Evolutionary conservation across 148 eudicot genomes (phyloP), one percentile per base, ranked within the genome.

Genomic region (Amaranthus palmeri): DNA sequence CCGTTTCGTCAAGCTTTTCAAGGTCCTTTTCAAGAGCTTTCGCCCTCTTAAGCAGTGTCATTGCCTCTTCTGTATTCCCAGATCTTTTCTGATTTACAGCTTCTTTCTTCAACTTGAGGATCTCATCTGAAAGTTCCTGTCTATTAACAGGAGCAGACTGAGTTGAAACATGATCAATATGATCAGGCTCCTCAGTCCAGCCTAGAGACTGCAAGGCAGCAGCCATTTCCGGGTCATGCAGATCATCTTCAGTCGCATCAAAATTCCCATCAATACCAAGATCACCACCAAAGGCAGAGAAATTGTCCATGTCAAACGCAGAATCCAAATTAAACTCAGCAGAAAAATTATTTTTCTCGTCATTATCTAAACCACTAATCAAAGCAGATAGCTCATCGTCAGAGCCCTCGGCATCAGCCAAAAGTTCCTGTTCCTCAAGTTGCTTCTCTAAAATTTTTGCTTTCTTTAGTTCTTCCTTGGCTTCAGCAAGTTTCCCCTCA

Each of bases 371-470:
- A 80, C 88, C 82, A 61, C 80, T 88, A 43, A 91, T 85, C 80
- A 93, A 78, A 67, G 90, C 85, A 4, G 96, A 83, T 55, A 93
- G 76, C 76, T 93, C 98, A 53, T 93, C 96, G 75, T 91, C 98
- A 58, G 98, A 93, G 66, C 88, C 96, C 46, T 91, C 96, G 40
- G 82, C 87, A 17, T 74, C 97, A 54, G 78, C 96, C 91, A 93
- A 84, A 64, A 93, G 83, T 72, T 91, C 98, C 55, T 91, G 88
- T 74, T 93, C 98, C 81, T 93, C 98, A 48, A 93, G 86, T 79
- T 93, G 82, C 81, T 86, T 89, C 80, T 93, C 98, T 55, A 93
- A 87, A 83, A 91, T 82, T 79, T 93, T 93, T 52, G 98, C 97
- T 82, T 59, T 89, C 83, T 91, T 91, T 53, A 89, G 58, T 74